Conservation (phyloP, 768 basidiomycete species). For the Pisolithus sp. region DNA sequence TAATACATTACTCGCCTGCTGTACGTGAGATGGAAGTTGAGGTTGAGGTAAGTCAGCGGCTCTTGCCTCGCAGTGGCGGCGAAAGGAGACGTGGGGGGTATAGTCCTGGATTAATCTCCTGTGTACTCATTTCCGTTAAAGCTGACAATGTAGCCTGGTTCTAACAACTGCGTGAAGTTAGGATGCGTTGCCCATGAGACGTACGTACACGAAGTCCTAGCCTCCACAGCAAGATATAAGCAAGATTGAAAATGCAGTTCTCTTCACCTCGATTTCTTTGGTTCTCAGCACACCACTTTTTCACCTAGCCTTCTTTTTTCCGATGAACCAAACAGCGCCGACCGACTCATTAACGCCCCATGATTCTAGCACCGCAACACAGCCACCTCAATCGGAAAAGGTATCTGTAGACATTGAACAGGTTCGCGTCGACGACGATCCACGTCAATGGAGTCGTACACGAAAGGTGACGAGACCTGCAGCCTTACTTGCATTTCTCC, state of each 20-base stretch:
- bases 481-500: neutral
- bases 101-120: neutral
- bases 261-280: too few species aligned
- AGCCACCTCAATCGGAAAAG: neutral
- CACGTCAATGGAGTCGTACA: slow-evolving; percentile 48
- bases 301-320: too few species aligned
- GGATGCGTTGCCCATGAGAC: neutral
- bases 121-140: neutral
- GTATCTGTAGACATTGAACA: slow-evolving; percentile 29
- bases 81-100: too few species aligned
- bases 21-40: neutral
- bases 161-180: neutral
- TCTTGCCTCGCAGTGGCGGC: neutral
- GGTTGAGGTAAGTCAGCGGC: neutral
- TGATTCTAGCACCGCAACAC: neutral
- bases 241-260: too few species aligned
- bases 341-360: too few species aligned
- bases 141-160: neutral
- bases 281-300: too few species aligned
- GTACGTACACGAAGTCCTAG: neutral
- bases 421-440: slow-evolving; percentile 48
- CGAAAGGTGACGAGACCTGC: slow-evolving; percentile 41
- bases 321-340: too few species aligned
- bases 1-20: neutral
- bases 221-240: too few species aligned